Evolutionary conservation across 495 filamentous ascomycete genomes (phyloP).

Genomic region (Aspergillus asperescens): DNA sequence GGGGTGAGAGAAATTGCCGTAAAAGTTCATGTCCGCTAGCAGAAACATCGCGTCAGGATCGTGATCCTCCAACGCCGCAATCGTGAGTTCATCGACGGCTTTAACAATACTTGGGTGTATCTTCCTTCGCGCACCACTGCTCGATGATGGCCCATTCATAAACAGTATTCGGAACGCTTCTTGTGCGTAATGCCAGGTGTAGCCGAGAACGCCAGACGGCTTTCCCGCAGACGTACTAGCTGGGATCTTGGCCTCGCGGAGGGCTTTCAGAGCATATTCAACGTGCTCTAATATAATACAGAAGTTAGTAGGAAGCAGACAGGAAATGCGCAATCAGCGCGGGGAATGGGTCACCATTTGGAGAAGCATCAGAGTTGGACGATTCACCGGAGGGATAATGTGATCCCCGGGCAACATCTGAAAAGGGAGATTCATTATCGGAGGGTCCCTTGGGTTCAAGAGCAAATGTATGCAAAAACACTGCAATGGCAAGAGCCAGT

Average conservation of each 20-base stretch:
- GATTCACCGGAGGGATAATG: slow-evolving; percentile 15
- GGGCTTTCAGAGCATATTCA: slow-evolving; percentile 30
- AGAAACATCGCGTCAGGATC: slow-evolving; percentile 87
- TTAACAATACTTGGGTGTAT: slow-evolving; percentile 29
- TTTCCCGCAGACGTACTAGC: slow-evolving; percentile 26
- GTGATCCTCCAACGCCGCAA: slow-evolving; percentile 61
- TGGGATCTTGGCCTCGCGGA: slow-evolving; percentile 31
- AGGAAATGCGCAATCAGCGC: neutral
- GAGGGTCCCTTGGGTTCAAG: slow-evolving; percentile 23
- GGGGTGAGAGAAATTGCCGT: slow-evolving; percentile 89
- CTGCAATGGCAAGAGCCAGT: slow-evolving; percentile 16
- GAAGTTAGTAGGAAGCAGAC: slow-evolving; percentile 5
- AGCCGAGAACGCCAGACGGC: slow-evolving; percentile 41
- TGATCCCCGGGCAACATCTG: slow-evolving; percentile 18
- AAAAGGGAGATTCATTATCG: slow-evolving; percentile 17
- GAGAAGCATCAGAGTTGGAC: slow-evolving; percentile 17
- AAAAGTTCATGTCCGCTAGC: slow-evolving; percentile 92
- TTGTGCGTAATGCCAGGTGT: slow-evolving; percentile 45
- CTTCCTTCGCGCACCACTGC: slow-evolving; percentile 22
- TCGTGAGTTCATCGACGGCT: slow-evolving; percentile 69
- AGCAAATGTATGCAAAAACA: slow-evolving; percentile 35
- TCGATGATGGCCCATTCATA: slow-evolving; percentile 41
- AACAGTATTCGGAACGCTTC: slow-evolving; percentile 46
- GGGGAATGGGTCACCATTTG: slow-evolving; percentile 29
- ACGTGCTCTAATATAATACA: slow-evolving; percentile 28